A percentile compares a stretch with the other conserved stretches of the same genome.
These are phyloP conservation scores for Ceratocystis destructans DNA, from an alignment of 2,329 filamentous ascomycete species.

Conservation along the genomic window DNA sequence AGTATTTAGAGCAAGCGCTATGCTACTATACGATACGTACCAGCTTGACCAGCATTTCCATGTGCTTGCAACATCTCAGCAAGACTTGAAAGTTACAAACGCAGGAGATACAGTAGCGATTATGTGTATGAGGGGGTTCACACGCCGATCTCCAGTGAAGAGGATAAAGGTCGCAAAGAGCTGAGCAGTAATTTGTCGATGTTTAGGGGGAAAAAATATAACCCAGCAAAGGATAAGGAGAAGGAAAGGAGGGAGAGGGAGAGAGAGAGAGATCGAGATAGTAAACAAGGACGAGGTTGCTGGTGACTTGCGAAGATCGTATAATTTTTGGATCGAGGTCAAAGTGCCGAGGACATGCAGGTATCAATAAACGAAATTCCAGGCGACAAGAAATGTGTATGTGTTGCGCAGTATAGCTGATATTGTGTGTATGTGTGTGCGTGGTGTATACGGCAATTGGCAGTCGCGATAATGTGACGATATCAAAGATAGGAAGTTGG, in stretches of 20 bases:
- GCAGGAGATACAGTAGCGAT: background rate
- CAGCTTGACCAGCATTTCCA: slow-evolving; percentile 1
- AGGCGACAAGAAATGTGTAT: background rate
- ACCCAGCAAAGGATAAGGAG: background rate
- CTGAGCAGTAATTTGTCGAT: background rate
- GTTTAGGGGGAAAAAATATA: background rate
- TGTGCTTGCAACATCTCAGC: background rate
- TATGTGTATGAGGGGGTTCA: background rate
- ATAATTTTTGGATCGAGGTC: background rate
- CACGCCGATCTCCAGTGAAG: background rate
- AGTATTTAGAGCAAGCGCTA: too few relatives aligned
- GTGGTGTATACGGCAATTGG: too few relatives aligned
- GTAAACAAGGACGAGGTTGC: background rate
- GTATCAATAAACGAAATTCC: background rate
- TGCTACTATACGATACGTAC: background rate
- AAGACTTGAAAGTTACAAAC: background rate
- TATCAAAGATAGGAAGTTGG: background rate
- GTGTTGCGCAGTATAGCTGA: background rate
- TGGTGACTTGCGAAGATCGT: background rate
- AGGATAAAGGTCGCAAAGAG: background rate
- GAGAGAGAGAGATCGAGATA: background rate
- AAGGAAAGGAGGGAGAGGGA: background rate
- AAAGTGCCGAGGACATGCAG: background rate
- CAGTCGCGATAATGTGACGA: slow-evolving; percentile 2
- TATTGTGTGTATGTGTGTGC: background rate